Percentiles rank a stretch among this genome's conserved stretches.
These are phyloP conservation scores for Massarina eburnea DNA, from an alignment of 2,329 filamentous ascomycete species.

Conservation along the genomic window DNA sequence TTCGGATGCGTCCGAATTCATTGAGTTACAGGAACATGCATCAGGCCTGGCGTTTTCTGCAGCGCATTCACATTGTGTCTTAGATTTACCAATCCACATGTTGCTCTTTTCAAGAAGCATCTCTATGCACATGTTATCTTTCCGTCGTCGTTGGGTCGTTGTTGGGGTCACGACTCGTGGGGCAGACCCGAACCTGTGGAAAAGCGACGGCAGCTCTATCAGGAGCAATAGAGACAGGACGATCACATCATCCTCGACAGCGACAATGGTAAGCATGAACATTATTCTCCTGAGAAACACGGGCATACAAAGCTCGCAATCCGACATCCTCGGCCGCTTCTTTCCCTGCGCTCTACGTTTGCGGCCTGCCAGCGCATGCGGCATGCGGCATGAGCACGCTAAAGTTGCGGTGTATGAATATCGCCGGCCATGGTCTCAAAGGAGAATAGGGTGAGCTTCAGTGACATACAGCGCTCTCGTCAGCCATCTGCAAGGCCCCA, in stretches of 20 bases:
- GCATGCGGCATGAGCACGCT: too few relatives aligned
- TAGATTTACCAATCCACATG: not conserved
- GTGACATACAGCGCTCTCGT: too few relatives aligned
- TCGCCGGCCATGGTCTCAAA: not conserved
- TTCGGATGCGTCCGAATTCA: conserved; percentile 1
- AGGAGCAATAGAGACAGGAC: not conserved
- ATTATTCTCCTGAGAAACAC: too few relatives aligned
- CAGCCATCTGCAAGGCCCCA: too few relatives aligned
- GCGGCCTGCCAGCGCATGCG: too few relatives aligned
- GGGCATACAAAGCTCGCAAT: too few relatives aligned
- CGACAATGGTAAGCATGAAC: too few relatives aligned
- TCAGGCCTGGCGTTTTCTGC: conserved; percentile 10
- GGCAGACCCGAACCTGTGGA: not conserved
- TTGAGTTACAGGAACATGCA: conserved; percentile 4
- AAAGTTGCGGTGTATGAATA: not conserved
- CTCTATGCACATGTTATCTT: not conserved
- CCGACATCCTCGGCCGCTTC: too few relatives aligned
- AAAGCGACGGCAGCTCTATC: not conserved
- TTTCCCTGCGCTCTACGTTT: too few relatives aligned
- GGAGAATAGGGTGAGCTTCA: too few relatives aligned
- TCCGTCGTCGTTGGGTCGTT: not conserved
- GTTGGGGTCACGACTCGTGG: not conserved
- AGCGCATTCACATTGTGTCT: conserved; percentile 4
- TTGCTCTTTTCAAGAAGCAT: not conserved
- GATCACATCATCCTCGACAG: too few relatives aligned